Evolutionary conservation across 495 filamentous ascomycete genomes (phyloP).

Genomic region (Neurospora sp.): DNA sequence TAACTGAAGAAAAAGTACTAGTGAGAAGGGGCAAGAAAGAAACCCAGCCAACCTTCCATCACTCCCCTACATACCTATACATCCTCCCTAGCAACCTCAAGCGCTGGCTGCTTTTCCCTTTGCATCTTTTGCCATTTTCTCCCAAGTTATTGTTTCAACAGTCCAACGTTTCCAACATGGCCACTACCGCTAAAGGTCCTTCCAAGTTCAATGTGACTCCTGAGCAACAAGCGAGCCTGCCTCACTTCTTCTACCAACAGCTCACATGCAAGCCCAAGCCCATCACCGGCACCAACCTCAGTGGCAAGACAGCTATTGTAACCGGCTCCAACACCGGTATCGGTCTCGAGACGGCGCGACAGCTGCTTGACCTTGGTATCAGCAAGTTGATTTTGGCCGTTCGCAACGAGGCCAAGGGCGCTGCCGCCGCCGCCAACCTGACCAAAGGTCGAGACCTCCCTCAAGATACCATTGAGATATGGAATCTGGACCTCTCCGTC

Average conservation of each 20-base stretch:
- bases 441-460: neutral
- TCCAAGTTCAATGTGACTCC: neutral
- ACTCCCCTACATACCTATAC: neutral
- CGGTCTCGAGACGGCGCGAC: slow-evolving; percentile 36
- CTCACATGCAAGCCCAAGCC: neutral
- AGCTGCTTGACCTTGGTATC: slow-evolving; percentile 15
- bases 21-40: too few relatives aligned
- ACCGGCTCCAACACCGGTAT: slow-evolving; percentile 44
- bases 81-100: neutral
- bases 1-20: neutral
- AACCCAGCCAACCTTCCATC: neutral
- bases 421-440: neutral
- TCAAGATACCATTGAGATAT: slow-evolving; percentile 33
- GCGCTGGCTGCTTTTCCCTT: neutral
- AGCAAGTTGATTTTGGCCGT: slow-evolving; percentile 9
- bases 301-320: slow-evolving; percentile 37
- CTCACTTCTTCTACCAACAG: neutral
- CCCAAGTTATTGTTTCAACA: neutral
- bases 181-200: neutral
- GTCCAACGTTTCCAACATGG: neutral
- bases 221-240: neutral
- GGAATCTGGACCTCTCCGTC: slow-evolving; percentile 40
- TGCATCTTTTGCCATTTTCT: neutral
- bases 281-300: neutral
- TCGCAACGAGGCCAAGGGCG: slow-evolving; percentile 9